Base-by-base conservation (phyloP, 116 monocot genomes). In the Zostera marina region DNA sequence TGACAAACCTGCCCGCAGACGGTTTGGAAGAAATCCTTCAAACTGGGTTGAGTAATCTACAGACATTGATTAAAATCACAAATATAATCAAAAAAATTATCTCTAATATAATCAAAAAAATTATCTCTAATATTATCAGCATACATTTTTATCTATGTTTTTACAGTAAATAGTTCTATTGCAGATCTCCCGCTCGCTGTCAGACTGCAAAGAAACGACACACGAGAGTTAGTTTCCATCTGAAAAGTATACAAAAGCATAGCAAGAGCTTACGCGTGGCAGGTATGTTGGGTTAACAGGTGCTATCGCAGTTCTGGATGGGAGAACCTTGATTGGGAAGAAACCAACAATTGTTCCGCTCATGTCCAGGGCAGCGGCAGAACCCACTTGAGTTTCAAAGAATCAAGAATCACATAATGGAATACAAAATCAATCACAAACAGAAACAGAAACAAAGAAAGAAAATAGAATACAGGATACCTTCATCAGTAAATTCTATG, bases 121-220 rank as follows among this genome's bases (percentile, higher is more conserved):
- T n/a, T n/a, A n/a, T n/a, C n/a, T n/a, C n/a, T n/a, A n/a, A n/a
- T n/a, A n/a, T n/a, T n/a, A n/a, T n/a, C n/a, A n/a, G n/a, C n/a
- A n/a, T 62, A 87, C 92, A 72, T 81, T 87, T 67, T 76, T 87
- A 73, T 93, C 92, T 68, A 93, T 84, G 69, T 87, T 93, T 68
- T 87, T 84, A 70, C 92, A 93, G 58, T 93, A 93, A 40, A 93
- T 70, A 54, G 93, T 93, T 62, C 88, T 79, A 11, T 72, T 53
- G 25, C 88, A 93, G 79, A 83, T 81, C 68, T 93, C 93, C 4
- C 79, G 68, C 52, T 93, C 93, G 73, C 84, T 88, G 25, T 81
- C 78, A 71, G 80, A 80, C 88, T 88, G 53, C 10, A 63, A 15
- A 9, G 6, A 39, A 11, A 26, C 9, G 8, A 25, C 3, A 25